phyloP scores from a whole-genome alignment of 139 green algal genomes.

The Chlorella sp. region DNA sequence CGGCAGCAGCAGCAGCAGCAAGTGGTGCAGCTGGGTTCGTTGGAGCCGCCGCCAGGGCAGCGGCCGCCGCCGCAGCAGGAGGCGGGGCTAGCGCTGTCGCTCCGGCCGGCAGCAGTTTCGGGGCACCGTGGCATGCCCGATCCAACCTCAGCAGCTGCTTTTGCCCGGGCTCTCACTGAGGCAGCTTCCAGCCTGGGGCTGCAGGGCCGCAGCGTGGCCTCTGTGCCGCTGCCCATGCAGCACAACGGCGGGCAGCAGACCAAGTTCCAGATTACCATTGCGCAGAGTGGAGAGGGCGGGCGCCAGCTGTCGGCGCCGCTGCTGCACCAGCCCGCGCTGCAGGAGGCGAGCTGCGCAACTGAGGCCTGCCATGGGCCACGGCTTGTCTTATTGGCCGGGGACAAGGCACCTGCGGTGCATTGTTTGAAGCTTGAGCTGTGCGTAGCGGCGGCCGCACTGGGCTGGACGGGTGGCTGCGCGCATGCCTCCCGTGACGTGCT shows the following conservation, averaged over 20 bases:
- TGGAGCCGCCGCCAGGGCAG: not conserved
- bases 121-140: not conserved
- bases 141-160: not conserved
- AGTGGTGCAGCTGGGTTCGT: not conserved
- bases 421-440: too few species aligned
- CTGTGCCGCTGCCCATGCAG: not conserved
- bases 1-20: constrained; percentile 8
- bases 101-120: not conserved
- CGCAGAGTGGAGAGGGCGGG: not conserved
- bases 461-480: too few species aligned
- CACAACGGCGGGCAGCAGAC: not conserved
- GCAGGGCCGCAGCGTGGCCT: constrained; percentile 2
- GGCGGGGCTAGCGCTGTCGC: too few species aligned
- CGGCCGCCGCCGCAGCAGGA: not conserved
- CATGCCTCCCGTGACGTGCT: too few species aligned
- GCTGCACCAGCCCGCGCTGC: constrained; percentile 23
- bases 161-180: not conserved
- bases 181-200: not conserved
- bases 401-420: too few species aligned
- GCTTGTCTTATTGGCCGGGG: too few species aligned
- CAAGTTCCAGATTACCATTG: constrained; percentile 24
- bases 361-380: too few species aligned
- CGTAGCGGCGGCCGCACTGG: too few species aligned
- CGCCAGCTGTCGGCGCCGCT: constrained; percentile 5
- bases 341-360: too few species aligned